Evolutionary conservation across 2,329 filamentous ascomycete genomes (phyloP).

Genomic region (Periglandula ipomoeae): DNA sequence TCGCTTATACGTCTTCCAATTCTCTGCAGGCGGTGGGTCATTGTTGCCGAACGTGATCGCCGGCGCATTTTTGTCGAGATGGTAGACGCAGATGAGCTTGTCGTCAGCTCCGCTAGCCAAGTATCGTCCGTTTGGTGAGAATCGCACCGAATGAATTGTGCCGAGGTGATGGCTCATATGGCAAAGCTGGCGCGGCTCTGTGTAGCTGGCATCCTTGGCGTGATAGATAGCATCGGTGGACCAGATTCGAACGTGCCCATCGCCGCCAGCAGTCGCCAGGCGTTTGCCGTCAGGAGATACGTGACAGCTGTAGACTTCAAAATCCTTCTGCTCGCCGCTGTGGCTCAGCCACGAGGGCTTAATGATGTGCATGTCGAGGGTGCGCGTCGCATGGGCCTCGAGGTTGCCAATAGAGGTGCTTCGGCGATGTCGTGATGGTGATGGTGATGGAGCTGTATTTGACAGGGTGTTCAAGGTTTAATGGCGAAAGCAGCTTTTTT

Average conservation of each 20-base stretch:
- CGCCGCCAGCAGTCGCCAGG: conserved; percentile 89
- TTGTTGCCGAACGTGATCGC: conserved; percentile 78
- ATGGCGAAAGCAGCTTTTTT: not conserved
- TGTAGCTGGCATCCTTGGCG: conserved; percentile 61
- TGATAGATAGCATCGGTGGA: conserved; percentile 90
- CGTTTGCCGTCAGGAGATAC: conserved; percentile 89
- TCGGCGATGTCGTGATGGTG: not conserved
- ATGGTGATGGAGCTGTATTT: not conserved
- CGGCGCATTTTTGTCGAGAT: conserved; percentile 74
- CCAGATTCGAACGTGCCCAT: conserved; percentile 97
- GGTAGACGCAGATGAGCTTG: conserved; percentile 97
- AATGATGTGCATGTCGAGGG: conserved; percentile 64
- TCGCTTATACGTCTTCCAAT: conserved; percentile 92
- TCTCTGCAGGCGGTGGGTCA: conserved; percentile 88
- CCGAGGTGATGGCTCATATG: conserved; percentile 98
- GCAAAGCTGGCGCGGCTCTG: conserved; percentile 82
- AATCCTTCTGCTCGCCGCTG: conserved; percentile 95
- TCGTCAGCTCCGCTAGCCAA: conserved; percentile 96
- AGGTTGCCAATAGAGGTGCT: not conserved
- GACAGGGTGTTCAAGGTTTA: not conserved
- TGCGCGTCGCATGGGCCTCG: conserved; percentile 9
- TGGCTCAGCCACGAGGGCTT: conserved; percentile 96
- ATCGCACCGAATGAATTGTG: conserved; percentile 93
- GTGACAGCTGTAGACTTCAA: conserved; percentile 97
- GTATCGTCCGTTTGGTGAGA: conserved; percentile 91